Evolutionary conservation across 306 rosid genomes (phyloP).

Genomic region (Sicyos edulis): DNA sequence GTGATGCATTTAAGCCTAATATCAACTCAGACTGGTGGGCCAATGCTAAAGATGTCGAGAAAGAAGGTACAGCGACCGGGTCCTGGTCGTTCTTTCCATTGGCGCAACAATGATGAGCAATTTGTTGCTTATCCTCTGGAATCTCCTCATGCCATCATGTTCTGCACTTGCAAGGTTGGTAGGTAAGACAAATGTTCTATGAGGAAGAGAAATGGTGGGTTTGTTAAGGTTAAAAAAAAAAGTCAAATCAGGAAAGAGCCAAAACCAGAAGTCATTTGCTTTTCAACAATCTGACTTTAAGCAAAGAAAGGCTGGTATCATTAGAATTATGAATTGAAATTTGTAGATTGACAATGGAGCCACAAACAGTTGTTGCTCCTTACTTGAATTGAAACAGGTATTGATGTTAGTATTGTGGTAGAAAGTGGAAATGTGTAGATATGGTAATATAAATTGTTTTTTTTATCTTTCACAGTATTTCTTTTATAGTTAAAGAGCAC

Average conservation of each 20-base stretch:
- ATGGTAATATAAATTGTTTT: not conserved
- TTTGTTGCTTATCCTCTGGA: not conserved
- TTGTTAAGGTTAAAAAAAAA: not conserved
- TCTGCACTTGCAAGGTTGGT: not conserved
- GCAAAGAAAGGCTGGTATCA: not conserved
- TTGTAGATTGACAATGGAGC: not conserved
- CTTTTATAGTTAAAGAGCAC: too few relatives aligned
- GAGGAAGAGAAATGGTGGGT: not conserved
- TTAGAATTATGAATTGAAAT: not conserved
- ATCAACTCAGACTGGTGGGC: constrained; percentile 84
- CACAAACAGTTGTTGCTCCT: not conserved
- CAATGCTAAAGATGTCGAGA: constrained; percentile 60
- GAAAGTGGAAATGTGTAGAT: not conserved
- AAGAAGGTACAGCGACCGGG: constrained; percentile 40
- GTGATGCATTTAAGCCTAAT: constrained; percentile 27
- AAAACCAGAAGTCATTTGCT: not conserved
- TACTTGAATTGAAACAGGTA: constrained; percentile 12
- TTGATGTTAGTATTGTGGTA: not conserved
- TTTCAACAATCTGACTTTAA: constrained; percentile 7
- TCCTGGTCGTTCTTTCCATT: constrained; percentile 83
- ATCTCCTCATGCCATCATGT: not conserved
- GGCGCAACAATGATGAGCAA: constrained; percentile 38
- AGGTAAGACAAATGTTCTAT: not conserved
- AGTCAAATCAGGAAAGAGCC: too few relatives aligned
- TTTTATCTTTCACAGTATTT: not conserved